Base-by-base conservation (phyloP, 805 yeast species). In the Vanderwaltozyma polyspora region DNA sequence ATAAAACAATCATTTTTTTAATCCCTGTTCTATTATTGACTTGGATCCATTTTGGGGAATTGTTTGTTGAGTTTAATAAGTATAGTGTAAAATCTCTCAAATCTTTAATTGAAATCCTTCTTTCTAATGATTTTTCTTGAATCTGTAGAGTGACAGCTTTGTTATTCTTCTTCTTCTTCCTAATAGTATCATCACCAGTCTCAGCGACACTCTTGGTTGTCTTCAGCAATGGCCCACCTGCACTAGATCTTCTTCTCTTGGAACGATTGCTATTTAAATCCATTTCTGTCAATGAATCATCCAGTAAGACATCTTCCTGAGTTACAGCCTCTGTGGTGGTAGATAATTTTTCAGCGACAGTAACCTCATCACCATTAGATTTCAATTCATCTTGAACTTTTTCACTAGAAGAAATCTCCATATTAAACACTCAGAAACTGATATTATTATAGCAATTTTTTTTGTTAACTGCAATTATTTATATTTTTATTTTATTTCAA, bases 1-100 rank as follows among this genome's bases (percentile, higher is more conserved):
- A 60, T 4, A 82, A 53, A 17, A 74, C 59, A 0, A 80, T 74
- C 3, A 78, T 67, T 38, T 71, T 73, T n/a, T 64, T 51, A 2
- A 82, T 59, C 3, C 47, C 63, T 54, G 15, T 45, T 31, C 71
- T 59, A 42, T 79, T 76, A 2, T 48, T 57, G 5, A 80, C 45
- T 13, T 59, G 55, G n/a, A 70, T 43, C 74, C 76, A 74, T 10
- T 54, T 52, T 1, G 79, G 77, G 2, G 62, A 52, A 25, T 55
- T 55, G 30, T 63, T 54, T 5, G 59, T 60, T 22, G 64, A 68
- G 6, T 64, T 57, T 37, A 69, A 47, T 6, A 65, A 43, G 46
- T 60, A 67, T 11, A 70, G 44, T 0, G 70, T 55, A 31, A 75
- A 46, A 39, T 69, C 72, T 28, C 77, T 57, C 5, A 75, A 29